Evolutionary conservation across 495 filamentous ascomycete species (phyloP), one percentile per base, ranked within the genome.

Genomic region (Annulohypoxylon moriforme): DNA sequence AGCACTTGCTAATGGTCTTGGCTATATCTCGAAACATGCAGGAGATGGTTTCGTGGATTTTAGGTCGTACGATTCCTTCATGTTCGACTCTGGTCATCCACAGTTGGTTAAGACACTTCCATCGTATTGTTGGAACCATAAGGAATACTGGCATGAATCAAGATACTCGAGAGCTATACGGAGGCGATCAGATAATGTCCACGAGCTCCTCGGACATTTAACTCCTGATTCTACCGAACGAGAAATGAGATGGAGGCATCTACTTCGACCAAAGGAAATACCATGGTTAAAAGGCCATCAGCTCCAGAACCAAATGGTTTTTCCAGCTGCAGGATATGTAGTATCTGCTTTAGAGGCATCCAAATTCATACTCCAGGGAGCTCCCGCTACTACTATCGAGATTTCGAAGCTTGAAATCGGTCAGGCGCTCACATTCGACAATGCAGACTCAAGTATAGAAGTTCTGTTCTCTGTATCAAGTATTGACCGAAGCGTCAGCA

Each of bases 271-370:
- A 0, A 50, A 57, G 0, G 84, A 89, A 47, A 56, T 81, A 0
- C 77, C 81, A 0, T 90, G 86, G 86, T 34, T 89, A 0, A 9
- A 49, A 0, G 81, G 81, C 38, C 87, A 89, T 69, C 44, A 56
- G 9, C 1, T 84, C 0, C 77, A 83, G 24, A 60, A 70, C 8
- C 71, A 80, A 47, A 66, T 67, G 8, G 77, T 92, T 0, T 88
- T 89, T 34, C 89, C 90, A 0, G 88, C 80, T 4, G 81, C 87
- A 0, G 85, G 78, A 0, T 89, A 88, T 64, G 64, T 86, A 2
- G 75, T 77, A 0, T 80, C 82, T 44, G 85, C 83, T 0, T 18
- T 87, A 0, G 89, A 91, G 52, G 81, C 81, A 0, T 64, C 59
- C 5, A 33, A 20, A 14, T 36, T 31, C 20, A 34, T 72, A 2